These are phyloP conservation scores for Panaeolus papilionaceus DNA, from an alignment of 768 basidiomycete genomes.

Conservation along the genomic window DNA sequence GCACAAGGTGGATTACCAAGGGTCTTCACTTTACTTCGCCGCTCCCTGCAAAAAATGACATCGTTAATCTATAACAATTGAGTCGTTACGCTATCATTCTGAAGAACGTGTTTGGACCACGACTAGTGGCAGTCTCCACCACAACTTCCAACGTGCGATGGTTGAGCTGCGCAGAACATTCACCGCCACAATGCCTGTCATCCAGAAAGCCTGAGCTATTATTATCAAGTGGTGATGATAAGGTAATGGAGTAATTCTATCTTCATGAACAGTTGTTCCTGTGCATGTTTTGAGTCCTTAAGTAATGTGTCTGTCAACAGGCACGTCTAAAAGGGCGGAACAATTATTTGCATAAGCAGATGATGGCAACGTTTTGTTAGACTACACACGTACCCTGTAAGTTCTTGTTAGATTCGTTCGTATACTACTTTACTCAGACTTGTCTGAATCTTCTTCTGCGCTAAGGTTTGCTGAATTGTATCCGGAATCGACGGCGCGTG, in stretches of 20 bases:
- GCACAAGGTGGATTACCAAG: not conserved
- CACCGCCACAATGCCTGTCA: not conserved
- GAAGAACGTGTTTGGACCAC: not conserved
- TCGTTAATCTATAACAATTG: not conserved
- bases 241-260: constrained; percentile 2
- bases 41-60: not conserved
- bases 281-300: not conserved
- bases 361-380: not conserved
- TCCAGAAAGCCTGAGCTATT: constrained; percentile 5
- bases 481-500: not conserved
- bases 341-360: not conserved
- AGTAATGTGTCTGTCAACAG: not conserved
- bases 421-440: not conserved
- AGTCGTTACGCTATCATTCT: not conserved
- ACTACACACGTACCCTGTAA: not conserved
- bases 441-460: constrained; percentile 10
- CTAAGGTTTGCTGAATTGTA: constrained; percentile 2
- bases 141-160: not conserved
- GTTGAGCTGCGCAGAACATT: not conserved
- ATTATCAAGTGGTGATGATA: constrained; percentile 2
- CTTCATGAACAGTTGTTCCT: not conserved
- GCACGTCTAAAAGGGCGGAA: not conserved
- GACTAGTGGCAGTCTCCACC: not conserved
- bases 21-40: not conserved
- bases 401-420: not conserved